Evolutionary conservation across 1,139 yeast species (phyloP), one percentile per base, ranked within the genome.

Genomic region (Geotrichum carabidarum): DNA sequence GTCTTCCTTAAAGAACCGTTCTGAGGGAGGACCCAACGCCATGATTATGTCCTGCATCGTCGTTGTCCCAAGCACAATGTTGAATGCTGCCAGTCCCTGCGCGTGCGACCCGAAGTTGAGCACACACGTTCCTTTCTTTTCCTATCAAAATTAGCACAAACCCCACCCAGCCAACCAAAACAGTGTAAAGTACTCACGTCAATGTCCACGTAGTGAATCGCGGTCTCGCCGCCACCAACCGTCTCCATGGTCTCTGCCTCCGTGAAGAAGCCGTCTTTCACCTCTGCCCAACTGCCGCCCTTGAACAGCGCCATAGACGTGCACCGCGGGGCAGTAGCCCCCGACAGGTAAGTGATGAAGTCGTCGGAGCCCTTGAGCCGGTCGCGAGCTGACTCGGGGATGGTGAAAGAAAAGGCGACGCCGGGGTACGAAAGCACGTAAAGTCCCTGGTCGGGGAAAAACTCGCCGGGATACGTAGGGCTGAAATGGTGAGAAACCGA

Each of bases 341-440:
- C 56, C 22, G 62, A 60, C 47, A 59, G 56, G 36, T 52, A 51
- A 37, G 47, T 55, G n/a, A 62, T 56, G 15, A 59, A 46, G 41
- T 47, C 58, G 17, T 53, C 47, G 6, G 54, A 41, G 8, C 53
- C 46, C 8, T 41, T 38, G 8, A 55, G 50, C 5, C 18, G 35
- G 18, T 50, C 44, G 12, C 30, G 46, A 4, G 51, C 55, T 12
- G 50, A 56, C 2, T 50, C 42, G 2, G 61, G 59, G 6, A 65
- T 52, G 12, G 54, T 44, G 42, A 68, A 68, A 11, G 64, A 60
- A 57, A 68, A 68, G 6, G 69, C 63, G 17, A 68, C 60, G 6
- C 71, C 71, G n/a, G 71, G 71, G 54, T 68, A 68, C 4, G 67
- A 65, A 15, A 68, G 56, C 1, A 65, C 55, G 51, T 65, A 67